Conservation (phyloP, 306 rosid genomes). For the Trichosanthes truncata region DNA sequence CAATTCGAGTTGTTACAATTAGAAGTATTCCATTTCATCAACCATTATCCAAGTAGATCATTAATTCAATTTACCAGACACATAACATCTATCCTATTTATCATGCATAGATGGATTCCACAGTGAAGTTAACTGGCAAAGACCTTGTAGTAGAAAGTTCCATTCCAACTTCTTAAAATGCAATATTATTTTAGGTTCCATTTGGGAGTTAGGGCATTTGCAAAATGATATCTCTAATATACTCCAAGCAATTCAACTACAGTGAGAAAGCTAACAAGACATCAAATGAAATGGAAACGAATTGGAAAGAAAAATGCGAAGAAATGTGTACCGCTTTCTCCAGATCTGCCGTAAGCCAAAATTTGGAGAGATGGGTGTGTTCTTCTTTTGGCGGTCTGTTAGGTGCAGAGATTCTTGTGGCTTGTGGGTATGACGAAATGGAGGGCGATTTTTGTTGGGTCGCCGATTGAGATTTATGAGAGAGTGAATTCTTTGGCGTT, state of each 20-base stretch:
- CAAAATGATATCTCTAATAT: too few relatives aligned
- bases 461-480: background rate
- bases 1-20: background rate
- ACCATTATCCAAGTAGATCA: background rate
- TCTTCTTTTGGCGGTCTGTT: background rate
- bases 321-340: too few relatives aligned
- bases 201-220: too few relatives aligned
- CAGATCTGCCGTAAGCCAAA: background rate
- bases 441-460: background rate
- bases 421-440: background rate
- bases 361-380: background rate
- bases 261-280: too few relatives aligned
- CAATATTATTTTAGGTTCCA: background rate
- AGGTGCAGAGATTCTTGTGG: too few relatives aligned
- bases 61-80: background rate
- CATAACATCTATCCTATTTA: background rate
- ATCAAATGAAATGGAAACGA: too few relatives aligned
- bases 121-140: background rate
- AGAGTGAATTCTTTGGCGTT: background rate
- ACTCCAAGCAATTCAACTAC: too few relatives aligned
- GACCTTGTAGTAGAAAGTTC: background rate
- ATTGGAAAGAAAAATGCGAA: too few relatives aligned
- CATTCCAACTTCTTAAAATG: background rate
- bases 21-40: background rate
- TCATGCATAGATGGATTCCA: background rate